Evolutionary conservation across 768 basidiomycete genomes (phyloP).

Genomic region (Austroboletus festivus): DNA sequence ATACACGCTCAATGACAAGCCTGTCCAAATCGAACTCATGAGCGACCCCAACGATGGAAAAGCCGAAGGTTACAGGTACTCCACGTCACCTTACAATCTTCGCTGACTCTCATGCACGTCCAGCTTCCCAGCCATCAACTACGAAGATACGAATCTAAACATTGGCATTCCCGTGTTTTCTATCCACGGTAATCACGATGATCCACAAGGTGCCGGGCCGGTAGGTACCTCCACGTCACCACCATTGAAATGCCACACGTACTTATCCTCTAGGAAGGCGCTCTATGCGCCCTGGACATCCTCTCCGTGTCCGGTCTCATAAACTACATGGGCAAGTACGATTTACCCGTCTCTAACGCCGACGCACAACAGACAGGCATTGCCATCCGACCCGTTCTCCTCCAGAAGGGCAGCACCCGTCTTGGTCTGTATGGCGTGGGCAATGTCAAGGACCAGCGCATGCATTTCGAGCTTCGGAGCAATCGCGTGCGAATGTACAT

Average conservation of each 20-base stretch:
- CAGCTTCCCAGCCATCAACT: slow-evolving; percentile 95
- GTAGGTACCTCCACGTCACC: slow-evolving; percentile 42
- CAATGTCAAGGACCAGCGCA: slow-evolving; percentile 92
- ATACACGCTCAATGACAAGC: slow-evolving; percentile 83
- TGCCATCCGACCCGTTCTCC: slow-evolving; percentile 83
- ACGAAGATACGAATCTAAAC: slow-evolving; percentile 95
- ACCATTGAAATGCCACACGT: not conserved
- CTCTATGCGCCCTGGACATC: slow-evolving; percentile 91
- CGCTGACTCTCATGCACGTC: not conserved
- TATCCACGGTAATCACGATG: slow-evolving; percentile 99
- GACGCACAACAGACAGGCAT: slow-evolving; percentile 69
- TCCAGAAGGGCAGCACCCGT: slow-evolving; percentile 80
- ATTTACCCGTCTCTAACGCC: slow-evolving; percentile 72
- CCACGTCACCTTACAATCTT: not conserved
- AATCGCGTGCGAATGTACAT: slow-evolving; percentile 96
- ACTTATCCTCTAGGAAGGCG: slow-evolving; percentile 68
- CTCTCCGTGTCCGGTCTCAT: slow-evolving; percentile 90
- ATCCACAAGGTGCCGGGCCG: slow-evolving; percentile 93
- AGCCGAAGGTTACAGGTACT: slow-evolving; percentile 79
- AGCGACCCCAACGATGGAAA: slow-evolving; percentile 93
- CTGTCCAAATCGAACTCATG: slow-evolving; percentile 86
- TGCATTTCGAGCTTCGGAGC: slow-evolving; percentile 94
- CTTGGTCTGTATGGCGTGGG: slow-evolving; percentile 96
- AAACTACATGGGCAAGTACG: slow-evolving; percentile 98
- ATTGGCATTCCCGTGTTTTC: slow-evolving; percentile 97